These are phyloP conservation scores for Chaetomium globosum DNA, from an alignment of 2,329 filamentous ascomycete species.

Conservation along the genomic window DNA sequence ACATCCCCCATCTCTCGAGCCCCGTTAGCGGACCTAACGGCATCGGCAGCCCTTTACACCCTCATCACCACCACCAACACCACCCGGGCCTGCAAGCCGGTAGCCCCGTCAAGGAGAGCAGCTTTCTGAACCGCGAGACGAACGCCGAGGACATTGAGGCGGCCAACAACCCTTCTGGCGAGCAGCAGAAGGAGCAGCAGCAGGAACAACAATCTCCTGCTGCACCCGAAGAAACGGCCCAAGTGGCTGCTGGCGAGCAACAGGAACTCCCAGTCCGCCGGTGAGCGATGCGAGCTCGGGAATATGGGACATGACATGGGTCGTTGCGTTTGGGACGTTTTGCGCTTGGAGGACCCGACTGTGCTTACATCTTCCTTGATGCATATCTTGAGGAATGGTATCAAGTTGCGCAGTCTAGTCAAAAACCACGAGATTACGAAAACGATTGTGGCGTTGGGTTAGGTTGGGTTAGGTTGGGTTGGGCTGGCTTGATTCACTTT, in stretches of 20 bases:
- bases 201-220: slow-evolving; percentile 11
- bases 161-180: slow-evolving; percentile 14
- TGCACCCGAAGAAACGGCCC: not conserved
- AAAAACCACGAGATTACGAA: slow-evolving; percentile 30
- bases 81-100: slow-evolving; percentile 59
- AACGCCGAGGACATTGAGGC: slow-evolving; percentile 60
- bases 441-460: slow-evolving; percentile 27
- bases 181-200: slow-evolving; percentile 33
- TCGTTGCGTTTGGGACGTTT: not conserved
- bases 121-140: slow-evolving; percentile 80
- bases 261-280: slow-evolving; percentile 28
- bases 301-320: not conserved
- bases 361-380: not conserved
- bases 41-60: slow-evolving; percentile 49
- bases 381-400: not conserved
- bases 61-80: slow-evolving; percentile 48
- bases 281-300: slow-evolving; percentile 9
- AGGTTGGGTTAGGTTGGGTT: slow-evolving; percentile 20
- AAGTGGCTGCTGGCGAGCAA: slow-evolving; percentile 5
- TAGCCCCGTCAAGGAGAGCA: slow-evolving; percentile 88
- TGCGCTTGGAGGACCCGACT: not conserved
- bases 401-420: not conserved
- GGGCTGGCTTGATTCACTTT: slow-evolving; percentile 2
- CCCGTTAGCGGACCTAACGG: slow-evolving; percentile 52
- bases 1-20: slow-evolving; percentile 85